Percentiles rank a stretch among this genome's conserved stretches.
These are phyloP conservation scores for Phialophora tarda DNA, from an alignment of 2,329 filamentous ascomycete species.

Conservation along the genomic window DNA sequence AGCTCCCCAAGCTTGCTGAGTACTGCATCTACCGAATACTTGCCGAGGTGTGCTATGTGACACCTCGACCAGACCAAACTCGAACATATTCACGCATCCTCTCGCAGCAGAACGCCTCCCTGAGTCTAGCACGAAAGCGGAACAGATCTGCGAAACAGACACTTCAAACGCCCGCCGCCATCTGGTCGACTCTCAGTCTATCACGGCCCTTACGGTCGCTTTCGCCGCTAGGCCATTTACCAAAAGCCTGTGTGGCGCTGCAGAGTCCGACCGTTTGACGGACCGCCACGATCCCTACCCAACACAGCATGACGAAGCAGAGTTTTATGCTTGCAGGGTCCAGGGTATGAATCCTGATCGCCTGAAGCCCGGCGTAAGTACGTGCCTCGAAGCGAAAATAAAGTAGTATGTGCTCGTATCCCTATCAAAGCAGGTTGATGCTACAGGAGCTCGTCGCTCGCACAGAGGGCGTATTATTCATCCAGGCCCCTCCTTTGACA, in stretches of 20 bases:
- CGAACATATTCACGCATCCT: neutral
- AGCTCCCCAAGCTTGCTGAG: neutral
- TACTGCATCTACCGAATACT: constrained; percentile 12
- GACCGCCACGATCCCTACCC: constrained; percentile 6
- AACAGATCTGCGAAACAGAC: neutral
- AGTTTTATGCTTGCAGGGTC: neutral
- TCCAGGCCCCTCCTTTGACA: constrained; percentile 10
- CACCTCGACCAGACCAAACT: neutral
- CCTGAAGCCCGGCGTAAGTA: neutral
- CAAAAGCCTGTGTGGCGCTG: neutral
- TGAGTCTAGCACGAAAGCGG: neutral
- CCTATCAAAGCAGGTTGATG: neutral
- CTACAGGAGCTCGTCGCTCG: neutral
- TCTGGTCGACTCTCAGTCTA: neutral
- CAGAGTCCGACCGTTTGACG: neutral
- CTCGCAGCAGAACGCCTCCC: neutral
- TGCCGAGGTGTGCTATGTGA: constrained; percentile 1
- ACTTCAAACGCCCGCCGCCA: neutral
- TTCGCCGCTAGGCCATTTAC: neutral
- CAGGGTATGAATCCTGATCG: neutral
- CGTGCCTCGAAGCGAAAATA: neutral
- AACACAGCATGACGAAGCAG: constrained; percentile 12
- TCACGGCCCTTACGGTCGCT: neutral
- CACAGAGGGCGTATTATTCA: constrained; percentile 18
- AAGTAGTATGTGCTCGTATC: neutral